Base-by-base conservation (phyloP, 2,329 filamentous ascomycete species). In the Penicillium thymicola region DNA sequence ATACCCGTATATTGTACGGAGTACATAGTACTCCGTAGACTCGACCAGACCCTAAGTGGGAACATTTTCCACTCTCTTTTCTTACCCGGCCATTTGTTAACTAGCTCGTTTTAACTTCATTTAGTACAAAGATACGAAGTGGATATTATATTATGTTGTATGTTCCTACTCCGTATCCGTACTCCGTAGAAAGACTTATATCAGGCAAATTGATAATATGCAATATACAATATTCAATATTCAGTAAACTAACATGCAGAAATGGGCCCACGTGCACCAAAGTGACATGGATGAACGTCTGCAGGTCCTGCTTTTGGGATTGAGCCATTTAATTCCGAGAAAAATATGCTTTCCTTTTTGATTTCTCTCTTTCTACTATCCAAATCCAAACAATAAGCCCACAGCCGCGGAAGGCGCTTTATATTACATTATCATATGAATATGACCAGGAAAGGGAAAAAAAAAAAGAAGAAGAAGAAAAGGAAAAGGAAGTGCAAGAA, bases 351-450 rank as follows among this genome's bases (percentile, higher is more conserved):
- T 21, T 43, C 13, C 5, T 13, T 30, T 48, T 30, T 13, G 13
- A 7, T 27, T 30, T 30, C 16, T 32, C n/a, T 40, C 16, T 27
- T 14, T n/a, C 4, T 11, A 18, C 23, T 2, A 14, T 23, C 30
- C 14, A 23, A 18, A 27, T 40, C 2, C 7, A 18, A 44, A 14
- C 16, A 28, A 43, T 44, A 59, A 61, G 53, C 55, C 55, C 55
- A 62, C 57, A 65, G 37, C 59, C 61, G 59, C 61, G 45, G 42
- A 61, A 55, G 54, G 54, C 59, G 58, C 58, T 36, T 61, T 38
- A 54, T 51, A 57, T 54, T 14, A 46, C 28, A 23, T 13, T 30
- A 21, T 8, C 14, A 21, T 45, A 45, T 14, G 28, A 32, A 32
- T 32, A 23, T 30, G 9, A n/a, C 21, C 21, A 25, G n/a, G 9